Base-by-base conservation (phyloP, 1,284 basidiomycete species). In the Schizopora paradoxa region DNA sequence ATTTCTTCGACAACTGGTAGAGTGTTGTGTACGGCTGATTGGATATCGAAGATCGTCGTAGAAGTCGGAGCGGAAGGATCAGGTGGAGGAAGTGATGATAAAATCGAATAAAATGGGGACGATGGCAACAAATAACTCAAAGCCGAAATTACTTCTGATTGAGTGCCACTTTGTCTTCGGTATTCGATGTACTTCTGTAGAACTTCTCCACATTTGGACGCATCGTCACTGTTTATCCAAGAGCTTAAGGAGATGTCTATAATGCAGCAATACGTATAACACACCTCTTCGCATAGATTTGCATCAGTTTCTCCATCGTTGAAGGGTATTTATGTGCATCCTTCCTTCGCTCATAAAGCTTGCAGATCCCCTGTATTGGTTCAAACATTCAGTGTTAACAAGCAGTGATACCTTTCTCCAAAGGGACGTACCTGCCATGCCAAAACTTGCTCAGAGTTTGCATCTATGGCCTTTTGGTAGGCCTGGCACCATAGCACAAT, bases 141-240 rank as follows among this genome's bases (percentile, higher is more conserved):
- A 0, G 82, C 74, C 26, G 74, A 67, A 43, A 82, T 36, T 53
- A 86, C 86, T 63, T 90, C 72, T 41, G 69, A 60, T 25, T 69
- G 67, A 2, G 75, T 75, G 0, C 86, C 87, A 49, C 80, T 71
- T 38, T 77, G 67, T 13, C 80, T 70, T 21, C 79, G 74, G 2
- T 82, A 58, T 2, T 79, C 73, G n/a, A 96, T 65, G 29, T 90
- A 67, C 54, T 83, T 87, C 59, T 93, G 87, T 33, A 95, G 61
- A 0, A 73, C 68, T 57, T 91, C 86, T 0, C 87, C 90, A 54
- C 84, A 88, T 63, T 89, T 94, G 6, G 70, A 69, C 0, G 76
- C 77, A 60, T 98, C 91, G 26, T 79, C 68, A 4, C 91, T 93
- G 52, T 13, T 51, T 39, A 53, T 47, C 42, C 43, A 39, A 21